Evolutionary conservation across 345 rosid genomes (phyloP), one percentile per base, ranked within the genome.

Genomic region (Firmiana major): DNA sequence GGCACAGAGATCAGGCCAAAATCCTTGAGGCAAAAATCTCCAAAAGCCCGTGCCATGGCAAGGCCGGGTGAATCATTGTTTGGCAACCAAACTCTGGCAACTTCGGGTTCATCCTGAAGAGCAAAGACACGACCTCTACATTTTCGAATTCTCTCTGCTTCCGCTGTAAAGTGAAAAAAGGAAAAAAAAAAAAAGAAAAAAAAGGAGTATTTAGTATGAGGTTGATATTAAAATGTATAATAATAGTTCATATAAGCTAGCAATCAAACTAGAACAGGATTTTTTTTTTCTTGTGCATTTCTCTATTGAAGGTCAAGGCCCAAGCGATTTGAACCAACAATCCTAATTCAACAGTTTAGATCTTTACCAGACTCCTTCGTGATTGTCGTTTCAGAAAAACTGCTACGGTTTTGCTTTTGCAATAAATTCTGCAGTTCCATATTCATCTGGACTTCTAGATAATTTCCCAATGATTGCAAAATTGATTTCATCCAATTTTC

Each of bases 31-130:
- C 99, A 94, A 83, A 97, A 97, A 87, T 97, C 98, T 75, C 99
- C 98, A 66, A 97, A 91, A 69, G 99, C 99, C 66, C 99, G 94
- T 28, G 99, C 97, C 99, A 97, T 97, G 65, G 99, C 99, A 60
- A 97, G 96, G 31, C 99, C 99, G 65, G 99, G 99, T 19, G 99
- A 89, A 80, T 92, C 89, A 86, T 83, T 81, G 81, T 97, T 89
- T 74, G 99, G 99, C 54, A 97, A 85, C 99, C 99, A 97, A 75
- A 97, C 97, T 83, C 99, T 87, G 45, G 89, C 84, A 81, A 97
- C 99, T 79, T 94, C 99, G 51, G 99, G 99, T 78, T 97, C 99
- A 85, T 91, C 98, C 62, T 80, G 87, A 78, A 97, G 98, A 17
- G 99, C 92, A 88, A 97, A 97, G 36, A 97, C 99, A 2, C 99